Evolutionary conservation across 148 eudicot species (phyloP), one percentile per base, ranked within the genome.

Genomic region (Fagopyrum esculentum): DNA sequence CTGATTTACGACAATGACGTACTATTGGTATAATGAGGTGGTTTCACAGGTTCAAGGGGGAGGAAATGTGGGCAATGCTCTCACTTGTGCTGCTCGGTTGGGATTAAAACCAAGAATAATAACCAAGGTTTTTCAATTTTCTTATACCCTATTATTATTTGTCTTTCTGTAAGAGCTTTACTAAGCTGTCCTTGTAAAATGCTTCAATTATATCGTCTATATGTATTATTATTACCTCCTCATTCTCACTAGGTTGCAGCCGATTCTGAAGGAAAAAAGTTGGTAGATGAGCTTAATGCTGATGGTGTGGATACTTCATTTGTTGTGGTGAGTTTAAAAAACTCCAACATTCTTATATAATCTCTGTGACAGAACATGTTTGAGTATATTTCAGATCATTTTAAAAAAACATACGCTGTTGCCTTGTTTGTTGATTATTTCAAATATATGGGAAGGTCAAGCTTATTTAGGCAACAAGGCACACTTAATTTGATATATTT

Each of bases 261-360:
- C 75, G 94, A 93, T 80, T 73, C 88, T 82, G 92, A 91, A 84
- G 98, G 98, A 77, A 91, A 84, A 79, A 89, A 89, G 50, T 82
- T 91, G 66, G 48, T 93, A 66, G 88, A 91, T 59, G 98, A 93
- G 81, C 85, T 93, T 29, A 82, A 86, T 82, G 91, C 86, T 76
- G 98, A 93, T 84, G 89, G 94, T 45, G 85, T 93, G 52, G 94
- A 93, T 79, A 86, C 93, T 73, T 93, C 98, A 76, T 86, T 80
- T 81, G 77, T 83, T 74, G 91, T 91, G 92, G 98, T 91, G 75
- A 84, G 74, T 22, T 72, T 55, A 59, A 15, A 54, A 4, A 54
- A 54, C 17, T 35, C 40, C 40, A 13, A 1, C 4, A 12, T 15
- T 13, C 5, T 54, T 9, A 8, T 54, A 54, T 1, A 51, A 51